phyloP scores from a whole-genome alignment of 208 protist genomes.

The Trypanosoma avium region DNA sequence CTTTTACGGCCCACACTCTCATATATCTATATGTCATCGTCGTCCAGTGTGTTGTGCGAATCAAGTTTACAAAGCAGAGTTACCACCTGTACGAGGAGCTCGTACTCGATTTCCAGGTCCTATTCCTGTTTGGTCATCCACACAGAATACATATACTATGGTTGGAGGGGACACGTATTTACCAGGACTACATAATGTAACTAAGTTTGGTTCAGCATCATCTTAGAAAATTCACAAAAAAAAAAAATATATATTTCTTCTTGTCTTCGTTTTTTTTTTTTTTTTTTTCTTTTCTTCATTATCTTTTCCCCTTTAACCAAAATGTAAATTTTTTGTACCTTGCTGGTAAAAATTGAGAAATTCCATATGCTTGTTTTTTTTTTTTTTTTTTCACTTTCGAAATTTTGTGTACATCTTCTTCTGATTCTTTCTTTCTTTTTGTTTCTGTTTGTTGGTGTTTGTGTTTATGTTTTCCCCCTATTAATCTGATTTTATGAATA shows the following conservation, averaged over 20 bases:
- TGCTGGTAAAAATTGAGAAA: no score
- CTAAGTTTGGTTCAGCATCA: slow-evolving; percentile 16
- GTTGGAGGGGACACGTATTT: slow-evolving; percentile 62
- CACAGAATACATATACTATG: slow-evolving; percentile 73
- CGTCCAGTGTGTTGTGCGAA: slow-evolving; percentile 43
- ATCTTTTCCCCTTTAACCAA: not conserved
- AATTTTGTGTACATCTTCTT: no score
- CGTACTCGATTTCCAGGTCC: slow-evolving; percentile 79
- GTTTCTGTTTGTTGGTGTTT: not conserved
- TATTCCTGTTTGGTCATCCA: slow-evolving; percentile 78
- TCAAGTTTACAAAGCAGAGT: slow-evolving; percentile 61
- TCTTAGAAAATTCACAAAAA: not conserved
- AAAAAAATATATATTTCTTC: slow-evolving; percentile 5
- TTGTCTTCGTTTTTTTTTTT: not conserved
- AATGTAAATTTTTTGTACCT: no score
- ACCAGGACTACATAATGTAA: slow-evolving; percentile 56
- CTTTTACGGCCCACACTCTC: slow-evolving; percentile 69
- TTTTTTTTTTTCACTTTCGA: not conserved
- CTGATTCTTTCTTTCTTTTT: no score
- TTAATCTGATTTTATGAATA: slow-evolving; percentile 15
- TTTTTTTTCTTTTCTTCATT: not conserved
- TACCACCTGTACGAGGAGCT: slow-evolving; percentile 62
- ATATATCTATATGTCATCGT: slow-evolving; percentile 67
- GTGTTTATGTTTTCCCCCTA: not conserved
- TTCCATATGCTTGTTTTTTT: not conserved